Conservation (phyloP, 1,284 basidiomycete species). For the Puccinia novopanici region DNA sequence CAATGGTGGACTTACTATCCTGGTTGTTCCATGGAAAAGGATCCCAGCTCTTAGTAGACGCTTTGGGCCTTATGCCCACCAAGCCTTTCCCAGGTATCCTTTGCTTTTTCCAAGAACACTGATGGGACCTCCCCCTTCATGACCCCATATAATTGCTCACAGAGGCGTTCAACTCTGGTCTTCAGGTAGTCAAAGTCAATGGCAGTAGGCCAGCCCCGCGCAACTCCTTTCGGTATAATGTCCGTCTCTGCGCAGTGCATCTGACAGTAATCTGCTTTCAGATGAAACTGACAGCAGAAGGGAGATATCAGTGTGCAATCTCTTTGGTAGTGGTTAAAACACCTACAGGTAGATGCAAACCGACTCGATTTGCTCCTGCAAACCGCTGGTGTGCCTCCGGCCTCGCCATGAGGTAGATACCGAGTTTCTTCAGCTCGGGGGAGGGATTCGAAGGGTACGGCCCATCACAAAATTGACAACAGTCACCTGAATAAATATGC, state of each 20-base stretch:
- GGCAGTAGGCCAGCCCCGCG: neutral
- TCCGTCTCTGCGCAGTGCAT: neutral
- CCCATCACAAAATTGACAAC: slow-evolving; percentile 5
- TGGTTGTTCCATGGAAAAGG: neutral
- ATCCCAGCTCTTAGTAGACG: neutral
- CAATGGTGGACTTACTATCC: neutral
- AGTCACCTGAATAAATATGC: neutral
- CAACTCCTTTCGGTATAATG: neutral
- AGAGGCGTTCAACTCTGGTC: too few relatives aligned
- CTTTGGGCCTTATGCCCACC: neutral
- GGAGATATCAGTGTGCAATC: too few relatives aligned
- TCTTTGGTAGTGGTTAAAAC: too few relatives aligned
- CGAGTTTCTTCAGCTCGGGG: neutral
- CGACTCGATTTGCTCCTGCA: neutral
- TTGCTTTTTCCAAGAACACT: neutral
- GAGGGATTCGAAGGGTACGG: neutral
- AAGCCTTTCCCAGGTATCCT: neutral
- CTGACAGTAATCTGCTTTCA: neutral
- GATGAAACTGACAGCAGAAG: too few relatives aligned
- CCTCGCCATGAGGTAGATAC: neutral
- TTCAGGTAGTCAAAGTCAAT: neutral
- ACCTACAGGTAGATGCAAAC: neutral
- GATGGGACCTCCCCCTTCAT: neutral
- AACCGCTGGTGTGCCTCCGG: neutral
- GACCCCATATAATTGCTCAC: too few relatives aligned